Evolutionary conservation across 805 yeast species (phyloP).

Genomic region (Teunomyces pallodes): DNA sequence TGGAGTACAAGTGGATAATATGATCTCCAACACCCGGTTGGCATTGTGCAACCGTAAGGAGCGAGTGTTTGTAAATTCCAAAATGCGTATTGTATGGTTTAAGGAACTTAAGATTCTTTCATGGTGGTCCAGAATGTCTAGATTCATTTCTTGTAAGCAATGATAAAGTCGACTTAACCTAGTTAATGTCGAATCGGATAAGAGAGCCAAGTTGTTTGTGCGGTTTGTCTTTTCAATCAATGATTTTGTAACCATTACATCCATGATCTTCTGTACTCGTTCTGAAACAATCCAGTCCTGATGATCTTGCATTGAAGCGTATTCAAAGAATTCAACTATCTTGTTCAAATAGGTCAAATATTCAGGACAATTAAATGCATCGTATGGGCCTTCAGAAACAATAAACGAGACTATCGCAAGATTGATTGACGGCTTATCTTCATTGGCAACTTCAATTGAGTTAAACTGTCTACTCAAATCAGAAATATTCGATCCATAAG

Average conservation of each 20-base stretch:
- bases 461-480: not conserved
- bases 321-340: not conserved
- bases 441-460: not conserved
- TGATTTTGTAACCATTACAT: not conserved
- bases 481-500: not conserved
- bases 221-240: not conserved
- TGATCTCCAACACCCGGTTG: not conserved
- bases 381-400: not conserved
- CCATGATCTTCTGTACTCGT: not conserved
- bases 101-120: not conserved
- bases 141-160: not conserved
- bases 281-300: not conserved
- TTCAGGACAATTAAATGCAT: not conserved
- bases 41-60: not conserved
- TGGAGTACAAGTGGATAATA: not conserved
- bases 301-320: not conserved
- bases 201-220: not conserved
- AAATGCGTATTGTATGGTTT: not conserved
- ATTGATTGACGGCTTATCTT: not conserved
- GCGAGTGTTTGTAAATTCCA: not conserved
- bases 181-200: not conserved
- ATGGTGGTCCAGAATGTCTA: not conserved
- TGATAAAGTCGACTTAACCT: not conserved
- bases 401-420: not conserved
- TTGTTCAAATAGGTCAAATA: not conserved